Evolutionary conservation across 208 protist species (phyloP), one percentile per base, ranked within the genome.

Genomic region (Acanthamoeba castellanii): DNA sequence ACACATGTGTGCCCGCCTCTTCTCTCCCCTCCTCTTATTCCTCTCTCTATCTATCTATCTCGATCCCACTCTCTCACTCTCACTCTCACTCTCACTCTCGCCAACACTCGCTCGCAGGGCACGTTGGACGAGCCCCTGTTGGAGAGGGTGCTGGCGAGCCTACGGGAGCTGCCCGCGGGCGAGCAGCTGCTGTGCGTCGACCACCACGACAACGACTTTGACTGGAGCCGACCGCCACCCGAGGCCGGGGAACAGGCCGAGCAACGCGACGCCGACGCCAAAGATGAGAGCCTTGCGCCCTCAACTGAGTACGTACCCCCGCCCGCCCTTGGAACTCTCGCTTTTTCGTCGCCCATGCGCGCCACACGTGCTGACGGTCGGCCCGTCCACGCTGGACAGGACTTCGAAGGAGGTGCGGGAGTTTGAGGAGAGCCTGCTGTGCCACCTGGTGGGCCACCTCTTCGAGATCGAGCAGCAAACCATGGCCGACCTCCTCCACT

Each of bases 371-470:
- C 37, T 42, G 37, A 42, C 37, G 37, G 37, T 1, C 37, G 37
- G 37, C 37, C 37, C 37, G 37, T 3, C 37, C 37, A 42, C 37
- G 37, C 37, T 42, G 37, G 37, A 42, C 37, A 42, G 37, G 37
- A 42, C 37, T 42, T 42, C 37, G 37, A 32, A 32, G 34, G 30
- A 57, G 52, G 84, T 70, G 11, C 64, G 25, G 30, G 37, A 66
- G 59, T 90, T 90, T 42, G 59, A 90, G 8, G 84, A 66, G 27
- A 66, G 84, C 47, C 84, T 90, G 84, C 50, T 90, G 25, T 34
- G 84, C 16, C 16, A 90, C 84, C 30, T 90, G 20, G 1, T 45
- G 34, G 20, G n/a, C 50, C 64, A 68, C 52, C n/a, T 90, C 11
- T 90, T 90, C 37, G 84, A 90, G 59, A 27, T 20, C 20, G 84